Evolutionary conservation across 306 rosid genomes (phyloP), one percentile per base, ranked within the genome.

Genomic region (Cercis canadensis): DNA sequence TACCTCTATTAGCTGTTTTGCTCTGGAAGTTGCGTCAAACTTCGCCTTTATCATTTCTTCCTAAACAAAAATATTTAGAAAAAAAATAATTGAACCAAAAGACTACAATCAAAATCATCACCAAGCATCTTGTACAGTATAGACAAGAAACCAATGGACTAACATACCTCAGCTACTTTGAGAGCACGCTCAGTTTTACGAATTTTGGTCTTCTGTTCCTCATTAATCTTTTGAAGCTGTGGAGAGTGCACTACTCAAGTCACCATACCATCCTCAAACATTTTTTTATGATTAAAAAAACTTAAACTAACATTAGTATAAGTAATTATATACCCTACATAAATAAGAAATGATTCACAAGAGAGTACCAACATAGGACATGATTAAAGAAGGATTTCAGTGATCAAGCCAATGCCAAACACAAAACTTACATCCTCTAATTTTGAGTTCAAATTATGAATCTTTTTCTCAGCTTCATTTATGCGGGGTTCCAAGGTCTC

Each of bases 11-110:
- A 95, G 85, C 70, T 88, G 91, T 67, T 77, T 85, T 24, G 73
- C 72, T 87, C 73, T 91, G 37, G 74, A 47, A 78, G 90, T 65
- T 53, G 90, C 96, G 78, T 95, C 97, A 46, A 75, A 60, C 83
- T 89, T 91, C 15, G 97, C 96, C 86, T 86, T 95, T 69, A 84
- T 18, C 97, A 89, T 81, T 78, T 91, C 97, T 82, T 91, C 96
- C 99, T 95, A 75, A 74, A 68, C 21, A 80, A 49, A 33, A 63
- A 72, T 51, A 69, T 41, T 24, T n/a, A 32, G 17, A 58, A 12
- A 4, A 21, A 34, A 46, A 31, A 52, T 52, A 1, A 52, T 5
- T 24, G 29, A 19, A 37, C 1, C 15, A 15, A 47, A 41, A 71
- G 41, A 53, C 36, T 61, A 72, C 21, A 63, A 57, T 70, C 13